Percentiles rank a stretch among this genome's conserved stretches.
Evolutionary conservation across 768 basidiomycete genomes (phyloP).

Genomic region (Leccinum fibrillosum): DNA sequence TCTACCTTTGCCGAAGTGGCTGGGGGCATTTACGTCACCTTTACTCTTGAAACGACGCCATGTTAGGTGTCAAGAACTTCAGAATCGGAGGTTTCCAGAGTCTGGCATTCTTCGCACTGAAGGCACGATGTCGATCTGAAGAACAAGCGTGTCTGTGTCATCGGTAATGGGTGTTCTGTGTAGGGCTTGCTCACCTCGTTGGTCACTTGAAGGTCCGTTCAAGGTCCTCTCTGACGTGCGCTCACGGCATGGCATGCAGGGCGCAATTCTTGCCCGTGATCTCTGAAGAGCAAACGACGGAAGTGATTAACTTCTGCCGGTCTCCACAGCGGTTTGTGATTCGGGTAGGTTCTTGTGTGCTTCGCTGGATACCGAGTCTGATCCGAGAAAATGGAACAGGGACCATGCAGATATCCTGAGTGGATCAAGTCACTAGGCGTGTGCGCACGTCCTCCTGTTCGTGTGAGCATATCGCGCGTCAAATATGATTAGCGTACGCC

Average conservation of each 20-base stretch:
- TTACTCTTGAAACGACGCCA: background rate
- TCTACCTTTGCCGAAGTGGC: conserved; percentile 10
- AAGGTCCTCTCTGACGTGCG: conserved; percentile 4
- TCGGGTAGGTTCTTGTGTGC: conserved; percentile 31
- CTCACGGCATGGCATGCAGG: conserved; percentile 30
- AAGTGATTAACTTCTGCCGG: conserved; percentile 57
- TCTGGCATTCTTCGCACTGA: conserved; percentile 60
- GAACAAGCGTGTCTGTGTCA: conserved; percentile 55
- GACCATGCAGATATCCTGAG: background rate
- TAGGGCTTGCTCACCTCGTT: conserved; percentile 29
- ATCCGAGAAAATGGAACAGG: background rate
- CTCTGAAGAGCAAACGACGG: conserved; percentile 44
- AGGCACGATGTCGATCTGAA: conserved; percentile 48
- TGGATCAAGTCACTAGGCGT: background rate
- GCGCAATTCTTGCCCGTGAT: conserved; percentile 60
- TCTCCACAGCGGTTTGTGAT: conserved; percentile 53
- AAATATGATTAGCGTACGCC: conserved; percentile 37
- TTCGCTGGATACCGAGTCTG: background rate
- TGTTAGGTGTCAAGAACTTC: conserved; percentile 30
- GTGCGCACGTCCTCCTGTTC: background rate
- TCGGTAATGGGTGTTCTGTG: conserved; percentile 64
- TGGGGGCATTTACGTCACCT: conserved; percentile 4
- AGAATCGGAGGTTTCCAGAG: conserved; percentile 25
- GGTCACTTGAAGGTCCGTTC: background rate
- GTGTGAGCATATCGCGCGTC: conserved; percentile 38